Conservation (phyloP, 768 basidiomycete species). For the Amanita muscaria region DNA sequence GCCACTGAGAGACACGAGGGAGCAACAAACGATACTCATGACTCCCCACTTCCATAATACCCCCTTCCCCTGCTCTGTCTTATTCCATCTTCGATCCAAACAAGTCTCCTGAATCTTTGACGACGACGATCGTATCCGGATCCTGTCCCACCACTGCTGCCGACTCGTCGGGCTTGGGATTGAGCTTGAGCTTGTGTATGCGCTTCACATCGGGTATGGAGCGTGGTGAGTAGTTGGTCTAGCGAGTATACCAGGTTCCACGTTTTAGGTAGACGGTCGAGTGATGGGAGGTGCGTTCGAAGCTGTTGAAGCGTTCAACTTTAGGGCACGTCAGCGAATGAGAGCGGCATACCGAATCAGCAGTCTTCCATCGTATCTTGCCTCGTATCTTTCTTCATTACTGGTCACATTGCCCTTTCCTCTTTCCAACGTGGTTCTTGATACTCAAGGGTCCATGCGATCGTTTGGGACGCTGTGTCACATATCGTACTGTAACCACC, state of each 20-base stretch:
- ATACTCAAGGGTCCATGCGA: no score
- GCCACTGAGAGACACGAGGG: not conserved
- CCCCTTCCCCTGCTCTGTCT: constrained; percentile 45
- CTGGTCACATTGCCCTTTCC: no score
- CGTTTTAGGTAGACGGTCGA: constrained; percentile 55
- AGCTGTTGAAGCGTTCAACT: constrained; percentile 34
- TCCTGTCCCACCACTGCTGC: constrained; percentile 19
- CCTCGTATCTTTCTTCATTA: no score
- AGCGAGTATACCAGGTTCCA: constrained; percentile 69
- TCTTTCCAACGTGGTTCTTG: no score
- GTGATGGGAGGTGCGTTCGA: constrained; percentile 62
- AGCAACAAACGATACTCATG: constrained; percentile 81
- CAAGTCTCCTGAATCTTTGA: constrained; percentile 57
- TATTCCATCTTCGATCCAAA: constrained; percentile 72
- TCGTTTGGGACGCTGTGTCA: no score
- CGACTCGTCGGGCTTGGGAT: constrained; percentile 20
- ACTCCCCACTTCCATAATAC: constrained; percentile 80
- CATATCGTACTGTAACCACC: no score
- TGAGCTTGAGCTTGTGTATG: constrained; percentile 23
- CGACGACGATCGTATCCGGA: constrained; percentile 36
- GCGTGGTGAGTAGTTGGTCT: constrained; percentile 85
- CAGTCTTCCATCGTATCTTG: no score
- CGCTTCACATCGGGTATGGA: constrained; percentile 61
- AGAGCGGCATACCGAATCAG: constrained; percentile 44
- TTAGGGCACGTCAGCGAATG: not conserved